Evolutionary conservation across 192 early-diverging fungal species (phyloP).

Genomic region (Gigaspora rosea): DNA sequence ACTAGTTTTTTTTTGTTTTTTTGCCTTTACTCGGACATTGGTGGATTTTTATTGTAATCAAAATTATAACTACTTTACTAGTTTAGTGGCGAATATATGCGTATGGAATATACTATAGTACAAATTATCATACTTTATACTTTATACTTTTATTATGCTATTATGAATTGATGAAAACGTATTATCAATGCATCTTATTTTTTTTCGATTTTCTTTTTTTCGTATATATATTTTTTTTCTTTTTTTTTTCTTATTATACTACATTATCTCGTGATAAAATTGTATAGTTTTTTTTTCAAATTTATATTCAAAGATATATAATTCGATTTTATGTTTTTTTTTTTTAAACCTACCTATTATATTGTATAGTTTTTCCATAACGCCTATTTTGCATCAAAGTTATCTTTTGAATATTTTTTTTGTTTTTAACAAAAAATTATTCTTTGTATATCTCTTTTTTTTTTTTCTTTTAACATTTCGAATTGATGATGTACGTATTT

Average conservation of each 20-base stretch:
- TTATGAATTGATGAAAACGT: too few species aligned
- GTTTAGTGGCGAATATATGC: not conserved
- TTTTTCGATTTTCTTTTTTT: not conserved
- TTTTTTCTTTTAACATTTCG: too few species aligned
- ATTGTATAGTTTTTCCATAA: not conserved
- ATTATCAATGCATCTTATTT: not conserved
- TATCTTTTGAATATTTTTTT: too few species aligned
- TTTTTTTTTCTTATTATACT: not conserved
- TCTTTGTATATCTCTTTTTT: too few species aligned
- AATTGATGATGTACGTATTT: too few species aligned
- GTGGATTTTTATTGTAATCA: constrained; percentile 19
- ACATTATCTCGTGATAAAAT: not conserved
- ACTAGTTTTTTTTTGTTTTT: constrained; percentile 19
- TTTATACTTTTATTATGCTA: not conserved
- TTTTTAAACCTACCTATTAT: not conserved
- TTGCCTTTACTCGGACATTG: constrained; percentile 16
- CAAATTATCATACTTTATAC: too few species aligned
- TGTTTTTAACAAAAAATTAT: too few species aligned
- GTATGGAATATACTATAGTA: constrained; percentile 3
- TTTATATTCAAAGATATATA: constrained; percentile 9
- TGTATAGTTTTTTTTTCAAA: constrained; percentile 14
- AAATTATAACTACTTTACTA: constrained; percentile 2
- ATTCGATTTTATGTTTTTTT: not conserved
- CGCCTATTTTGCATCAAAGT: not conserved
- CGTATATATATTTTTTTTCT: constrained; percentile 16